Conservation (phyloP, 2,329 filamentous ascomycete species). For the Domatiomyces catenatus region DNA sequence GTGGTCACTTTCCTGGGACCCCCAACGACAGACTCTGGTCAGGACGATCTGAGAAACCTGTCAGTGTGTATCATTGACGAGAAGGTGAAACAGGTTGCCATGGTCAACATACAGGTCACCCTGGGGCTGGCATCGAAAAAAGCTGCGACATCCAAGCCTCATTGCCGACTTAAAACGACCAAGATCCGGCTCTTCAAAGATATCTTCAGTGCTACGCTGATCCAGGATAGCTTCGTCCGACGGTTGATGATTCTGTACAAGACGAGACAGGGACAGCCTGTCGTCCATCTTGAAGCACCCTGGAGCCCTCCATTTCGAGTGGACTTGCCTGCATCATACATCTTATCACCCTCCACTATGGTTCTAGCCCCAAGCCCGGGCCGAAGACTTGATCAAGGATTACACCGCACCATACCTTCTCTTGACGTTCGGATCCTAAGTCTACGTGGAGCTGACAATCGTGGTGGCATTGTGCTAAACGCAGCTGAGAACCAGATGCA, state of each 20-base stretch:
- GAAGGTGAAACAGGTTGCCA: slow-evolving; percentile 50
- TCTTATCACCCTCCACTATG: not conserved
- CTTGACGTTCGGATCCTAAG: not conserved
- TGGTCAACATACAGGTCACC: slow-evolving; percentile 48
- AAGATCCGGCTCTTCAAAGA: slow-evolving; percentile 46
- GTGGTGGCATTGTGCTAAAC: slow-evolving; percentile 50
- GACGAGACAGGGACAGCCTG: slow-evolving; percentile 45
- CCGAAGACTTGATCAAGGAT: not conserved
- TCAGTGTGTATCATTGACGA: slow-evolving; percentile 54
- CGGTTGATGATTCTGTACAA: slow-evolving; percentile 57
- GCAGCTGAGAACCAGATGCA: slow-evolving; percentile 49
- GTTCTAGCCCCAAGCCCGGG: not conserved
- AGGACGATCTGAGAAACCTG: slow-evolving; percentile 22
- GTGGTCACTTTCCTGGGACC: slow-evolving; percentile 7
- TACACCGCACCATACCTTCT: not conserved
- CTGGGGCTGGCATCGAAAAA: slow-evolving; percentile 13
- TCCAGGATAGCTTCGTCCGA: slow-evolving; percentile 51
- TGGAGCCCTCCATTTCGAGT: slow-evolving; percentile 58
- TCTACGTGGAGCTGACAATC: slow-evolving; percentile 18
- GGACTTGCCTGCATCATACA: slow-evolving; percentile 34
- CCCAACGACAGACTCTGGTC: not conserved
- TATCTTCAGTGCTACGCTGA: slow-evolving; percentile 57
- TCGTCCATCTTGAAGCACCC: slow-evolving; percentile 58
- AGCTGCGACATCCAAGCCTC: slow-evolving; percentile 5
- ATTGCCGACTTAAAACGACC: slow-evolving; percentile 20